Base-by-base conservation (phyloP, 78 protist species). In the Bigelowiella natans region DNA sequence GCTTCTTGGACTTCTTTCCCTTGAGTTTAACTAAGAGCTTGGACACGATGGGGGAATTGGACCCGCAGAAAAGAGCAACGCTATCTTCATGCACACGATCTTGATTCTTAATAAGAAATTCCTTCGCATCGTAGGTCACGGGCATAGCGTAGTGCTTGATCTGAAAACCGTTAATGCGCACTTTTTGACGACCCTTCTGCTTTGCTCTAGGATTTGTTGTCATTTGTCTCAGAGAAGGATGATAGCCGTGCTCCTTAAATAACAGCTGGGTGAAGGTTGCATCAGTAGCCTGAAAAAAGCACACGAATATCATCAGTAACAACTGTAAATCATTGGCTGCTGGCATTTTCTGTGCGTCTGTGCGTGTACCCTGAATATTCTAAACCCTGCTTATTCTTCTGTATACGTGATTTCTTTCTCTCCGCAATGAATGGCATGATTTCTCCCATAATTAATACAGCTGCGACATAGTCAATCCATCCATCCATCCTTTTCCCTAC, bases 61-160 rank as follows among this genome's bases (percentile, higher is more conserved):
- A 87, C 11, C 36, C 7, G 11, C 40, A 38, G 83, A 31, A 87
- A n/a, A 87, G 37, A 3, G 11, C 64, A 11, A 39, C 37, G 11
- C 28, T 87, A 40, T 87, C 89, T n/a, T 29, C 11, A 18, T 87
- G 40, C 7, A 28, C 7, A 2, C 40, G 28, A 37, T 87, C 89
- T n/a, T 26, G 7, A 40, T 87, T 87, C 64, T 87, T 87, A 30
- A 28, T 87, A 11, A 87, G 2, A 30, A 87, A 87, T n/a, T 87
- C 40, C n/a, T 87, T 7, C 34, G 89, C 89, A 34, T 87, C 89
- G 89, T 87, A 87, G 40, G 7, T 31, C 2, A 87, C 89, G 18
- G 11, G 40, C 28, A 7, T 31, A 7, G 89, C 89, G 36, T 40
- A 87, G n/a, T 87, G 89, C 83, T 3, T 34, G 40, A 87, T 39